Evolutionary conservation across 306 rosid genomes (phyloP).

Genomic region (Begonia loranthoides): DNA sequence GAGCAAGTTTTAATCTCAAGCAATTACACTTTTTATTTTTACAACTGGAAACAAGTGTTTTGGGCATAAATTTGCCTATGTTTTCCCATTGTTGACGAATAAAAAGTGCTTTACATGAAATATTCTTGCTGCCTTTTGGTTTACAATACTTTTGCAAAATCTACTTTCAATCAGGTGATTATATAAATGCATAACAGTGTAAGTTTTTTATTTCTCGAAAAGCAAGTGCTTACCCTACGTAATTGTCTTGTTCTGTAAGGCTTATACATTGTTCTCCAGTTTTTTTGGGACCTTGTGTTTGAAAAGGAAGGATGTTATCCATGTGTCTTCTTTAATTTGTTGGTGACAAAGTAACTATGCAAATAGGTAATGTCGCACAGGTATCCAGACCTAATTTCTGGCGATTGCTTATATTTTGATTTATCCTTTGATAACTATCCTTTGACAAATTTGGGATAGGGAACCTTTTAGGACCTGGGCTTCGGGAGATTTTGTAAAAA

Average conservation of each 20-base stretch:
- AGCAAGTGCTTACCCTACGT: too few relatives aligned
- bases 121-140: too few relatives aligned
- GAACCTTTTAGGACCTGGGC: neutral
- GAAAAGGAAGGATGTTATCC: neutral
- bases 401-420: neutral
- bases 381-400: neutral
- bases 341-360: constrained; percentile 7
- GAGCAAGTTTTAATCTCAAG: too few relatives aligned
- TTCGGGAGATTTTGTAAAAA: constrained; percentile 14
- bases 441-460: neutral
- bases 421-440: neutral
- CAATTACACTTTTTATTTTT: too few relatives aligned
- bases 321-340: neutral
- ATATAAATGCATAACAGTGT: too few relatives aligned
- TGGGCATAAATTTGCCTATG: too few relatives aligned
- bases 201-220: too few relatives aligned
- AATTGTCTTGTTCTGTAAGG: neutral
- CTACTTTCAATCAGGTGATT: too few relatives aligned
- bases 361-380: constrained; percentile 12
- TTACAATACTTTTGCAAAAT: too few relatives aligned
- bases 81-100: too few relatives aligned
- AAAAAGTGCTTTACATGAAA: too few relatives aligned
- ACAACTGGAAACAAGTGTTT: too few relatives aligned
- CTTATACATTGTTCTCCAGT: neutral
- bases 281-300: neutral